Percentiles rank a stretch among this genome's conserved stretches.
Conservation (phyloP, 2,329 filamentous ascomycete genomes). For the Cercospora nicotianae region DNA sequence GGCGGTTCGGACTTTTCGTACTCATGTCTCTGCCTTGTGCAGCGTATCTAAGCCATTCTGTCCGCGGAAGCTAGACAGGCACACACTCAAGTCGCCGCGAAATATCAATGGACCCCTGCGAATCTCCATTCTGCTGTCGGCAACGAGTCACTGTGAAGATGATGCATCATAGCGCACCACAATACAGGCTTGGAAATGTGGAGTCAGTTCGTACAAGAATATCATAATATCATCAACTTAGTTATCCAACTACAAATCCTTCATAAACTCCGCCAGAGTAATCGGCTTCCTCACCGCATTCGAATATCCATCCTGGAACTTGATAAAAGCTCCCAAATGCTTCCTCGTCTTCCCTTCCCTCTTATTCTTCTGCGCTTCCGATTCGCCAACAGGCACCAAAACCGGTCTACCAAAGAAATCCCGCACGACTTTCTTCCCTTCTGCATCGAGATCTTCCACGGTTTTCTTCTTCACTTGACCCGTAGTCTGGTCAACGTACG, state of each 20-base stretch:
- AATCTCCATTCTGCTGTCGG: background rate
- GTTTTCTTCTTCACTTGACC: constrained; percentile 15
- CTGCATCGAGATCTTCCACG: constrained; percentile 36
- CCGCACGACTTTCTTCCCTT: constrained; percentile 55
- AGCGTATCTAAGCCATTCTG: background rate
- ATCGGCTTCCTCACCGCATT: constrained; percentile 91
- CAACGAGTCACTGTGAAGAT: background rate
- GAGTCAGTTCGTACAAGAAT: too few species aligned
- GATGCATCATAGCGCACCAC: background rate
- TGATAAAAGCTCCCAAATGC: constrained; percentile 91
- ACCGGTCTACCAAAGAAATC: constrained; percentile 86
- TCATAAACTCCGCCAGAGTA: constrained; percentile 74
- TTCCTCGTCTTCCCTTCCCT: constrained; percentile 46
- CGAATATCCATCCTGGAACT: constrained; percentile 84
- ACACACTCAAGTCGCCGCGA: too few species aligned
- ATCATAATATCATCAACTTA: background rate
- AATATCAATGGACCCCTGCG: too few species aligned
- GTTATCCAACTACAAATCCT: constrained; percentile 48
- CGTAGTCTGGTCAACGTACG: constrained; percentile 17
- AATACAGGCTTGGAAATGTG: background rate
- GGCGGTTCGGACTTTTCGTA: background rate
- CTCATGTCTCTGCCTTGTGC: background rate
- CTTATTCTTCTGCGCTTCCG: constrained; percentile 40
- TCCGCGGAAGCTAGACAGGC: background rate
- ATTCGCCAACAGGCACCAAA: constrained; percentile 44